These are phyloP conservation scores for Penicillium pancosmium DNA, from an alignment of 495 filamentous ascomycete genomes.

Conservation along the genomic window DNA sequence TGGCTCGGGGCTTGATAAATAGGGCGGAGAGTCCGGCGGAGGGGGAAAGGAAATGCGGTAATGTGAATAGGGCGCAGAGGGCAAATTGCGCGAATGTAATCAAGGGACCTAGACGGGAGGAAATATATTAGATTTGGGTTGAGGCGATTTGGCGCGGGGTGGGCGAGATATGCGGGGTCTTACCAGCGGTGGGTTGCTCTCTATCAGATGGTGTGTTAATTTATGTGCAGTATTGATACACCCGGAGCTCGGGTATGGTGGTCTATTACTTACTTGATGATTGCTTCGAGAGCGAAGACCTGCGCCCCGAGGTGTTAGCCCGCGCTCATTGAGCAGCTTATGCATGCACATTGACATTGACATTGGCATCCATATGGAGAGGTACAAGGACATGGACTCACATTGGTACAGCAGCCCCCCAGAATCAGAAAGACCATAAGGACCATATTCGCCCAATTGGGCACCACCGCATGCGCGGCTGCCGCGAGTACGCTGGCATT, in stretches of 20 bases:
- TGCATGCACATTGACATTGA: too few relatives aligned
- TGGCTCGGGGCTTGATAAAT: slow-evolving; percentile 74
- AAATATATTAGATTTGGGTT: too few relatives aligned
- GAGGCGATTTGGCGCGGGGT: neutral
- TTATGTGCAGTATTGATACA: neutral
- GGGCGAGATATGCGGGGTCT: neutral
- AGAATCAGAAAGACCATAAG: slow-evolving; percentile 89
- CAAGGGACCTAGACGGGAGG: slow-evolving; percentile 60
- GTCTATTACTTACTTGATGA: slow-evolving; percentile 64
- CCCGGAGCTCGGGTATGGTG: neutral
- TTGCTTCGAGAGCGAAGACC: slow-evolving; percentile 93
- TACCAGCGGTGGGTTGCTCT: slow-evolving; percentile 39
- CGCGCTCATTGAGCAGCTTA: too few relatives aligned
- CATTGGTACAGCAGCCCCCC: slow-evolving; percentile 97
- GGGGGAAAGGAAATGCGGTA: slow-evolving; percentile 69
- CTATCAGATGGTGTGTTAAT: slow-evolving; percentile 26
- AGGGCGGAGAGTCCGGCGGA: slow-evolving; percentile 59
- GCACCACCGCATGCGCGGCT: slow-evolving; percentile 55
- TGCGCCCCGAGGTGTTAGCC: slow-evolving; percentile 30
- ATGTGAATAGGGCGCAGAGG: slow-evolving; percentile 68
- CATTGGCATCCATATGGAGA: too few relatives aligned
- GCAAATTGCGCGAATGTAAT: slow-evolving; percentile 95
- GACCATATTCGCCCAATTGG: slow-evolving; percentile 66
- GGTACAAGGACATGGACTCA: slow-evolving; percentile 41
- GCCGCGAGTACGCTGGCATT: slow-evolving; percentile 42